These are phyloP conservation scores for Plantago lanceolata DNA, from an alignment of 305 asterid species.

Conservation along the genomic window DNA sequence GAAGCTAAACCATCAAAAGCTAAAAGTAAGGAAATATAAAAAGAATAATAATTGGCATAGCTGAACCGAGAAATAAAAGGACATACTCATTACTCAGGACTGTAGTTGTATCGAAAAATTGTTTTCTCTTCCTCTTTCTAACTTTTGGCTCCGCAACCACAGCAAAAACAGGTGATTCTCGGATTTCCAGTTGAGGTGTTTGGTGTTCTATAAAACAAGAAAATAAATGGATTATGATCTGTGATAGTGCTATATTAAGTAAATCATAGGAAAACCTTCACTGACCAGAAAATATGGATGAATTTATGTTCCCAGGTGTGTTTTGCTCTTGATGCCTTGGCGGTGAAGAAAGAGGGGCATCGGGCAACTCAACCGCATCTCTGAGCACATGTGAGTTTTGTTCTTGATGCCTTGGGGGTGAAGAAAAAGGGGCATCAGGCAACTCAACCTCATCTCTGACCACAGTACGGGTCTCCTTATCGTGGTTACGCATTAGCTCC, in stretches of 20 bases:
- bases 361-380: constrained; percentile 39
- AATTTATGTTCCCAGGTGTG: constrained; percentile 32
- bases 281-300: constrained; percentile 46
- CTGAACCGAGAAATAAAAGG: neutral
- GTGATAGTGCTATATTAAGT: neutral
- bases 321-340: constrained; percentile 37
- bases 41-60: neutral
- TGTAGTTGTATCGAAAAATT: constrained; percentile 38
- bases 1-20: constrained; percentile 33
- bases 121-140: constrained; percentile 48
- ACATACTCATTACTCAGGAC: constrained; percentile 59
- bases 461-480: constrained; percentile 37
- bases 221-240: neutral
- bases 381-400: constrained; percentile 36
- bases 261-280: constrained; percentile 20
- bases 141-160: constrained; percentile 33
- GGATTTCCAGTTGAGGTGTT: constrained; percentile 46
- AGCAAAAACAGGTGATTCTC: constrained; percentile 35
- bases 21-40: neutral
- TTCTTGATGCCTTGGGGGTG: constrained; percentile 37
- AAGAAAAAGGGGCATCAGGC: constrained; percentile 31
- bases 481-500: constrained; percentile 44
- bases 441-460: constrained; percentile 31
- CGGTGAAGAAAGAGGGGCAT: constrained; percentile 28
- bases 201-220: constrained; percentile 35